Base-by-base conservation (phyloP, 495 filamentous ascomycete species). In the Penicillium bialowiezense region DNA sequence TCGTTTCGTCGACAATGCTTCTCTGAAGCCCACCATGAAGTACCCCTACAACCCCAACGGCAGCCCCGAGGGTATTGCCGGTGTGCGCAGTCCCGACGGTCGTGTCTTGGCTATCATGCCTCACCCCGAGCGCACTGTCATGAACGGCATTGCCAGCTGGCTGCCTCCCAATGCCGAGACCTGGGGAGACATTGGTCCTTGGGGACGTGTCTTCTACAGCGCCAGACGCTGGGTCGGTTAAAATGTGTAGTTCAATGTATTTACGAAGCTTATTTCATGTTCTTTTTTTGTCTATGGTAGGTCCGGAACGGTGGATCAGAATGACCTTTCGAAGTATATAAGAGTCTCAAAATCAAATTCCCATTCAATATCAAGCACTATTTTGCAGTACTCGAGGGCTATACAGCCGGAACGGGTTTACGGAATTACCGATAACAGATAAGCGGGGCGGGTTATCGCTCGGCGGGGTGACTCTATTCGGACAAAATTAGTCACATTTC, bases 1-100 rank as follows among this genome's bases (percentile, higher is more conserved):
- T 37, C 77, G 88, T 40, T 98, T 91, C 57, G 82, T 96, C 7
- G 89, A 97, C 64, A 96, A 95, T 63, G 67, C 77, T 21, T 75
- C 84, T 34, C 64, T 78, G 19, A 72, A 78, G 40, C 81, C 84
- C 3, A 95, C 93, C 3, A 86, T 88, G 70, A 73, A 73, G 51
- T 98, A 97, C 65, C 93, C 93, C 7, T 87, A 77, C 61, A 98
- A 98, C 72, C 91, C 93, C 13, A 97, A 97, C 65, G 93, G 93
- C 24, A 91, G 87, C 63, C 88, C 89, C 9, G 80, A 81, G 33
- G 93, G 90, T 62, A 86, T 97, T 56, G 88, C 93, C 2, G 91
- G 85, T 56, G 82, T 97, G 1, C 78, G 83, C 37, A 92, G 80
- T 56, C 74, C 70, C 42, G 86, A 97, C 63, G 93, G 93, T 2